A percentile compares a stretch with the other conserved stretches of the same genome.
Evolutionary conservation across 495 filamentous ascomycete genomes (phyloP).

Genomic region (Penicillium ochrochloron): DNA sequence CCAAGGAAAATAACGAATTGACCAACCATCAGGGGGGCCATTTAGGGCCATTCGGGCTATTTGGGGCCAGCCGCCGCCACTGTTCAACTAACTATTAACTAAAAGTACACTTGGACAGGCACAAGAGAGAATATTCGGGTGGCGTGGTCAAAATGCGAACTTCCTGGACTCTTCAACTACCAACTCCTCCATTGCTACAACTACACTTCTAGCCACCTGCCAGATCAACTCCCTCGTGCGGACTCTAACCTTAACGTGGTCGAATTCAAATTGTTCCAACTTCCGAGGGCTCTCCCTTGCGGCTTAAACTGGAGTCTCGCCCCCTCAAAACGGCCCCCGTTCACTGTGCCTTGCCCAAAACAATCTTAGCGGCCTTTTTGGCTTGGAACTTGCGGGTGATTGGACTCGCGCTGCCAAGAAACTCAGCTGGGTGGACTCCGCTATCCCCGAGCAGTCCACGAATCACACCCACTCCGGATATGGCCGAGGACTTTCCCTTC

Average conservation of each 20-base stretch:
- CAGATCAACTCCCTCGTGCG: background rate
- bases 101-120: background rate
- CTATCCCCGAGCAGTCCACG: constrained; percentile 15
- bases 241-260: background rate
- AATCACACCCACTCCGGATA: constrained; percentile 13
- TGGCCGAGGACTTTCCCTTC: constrained; percentile 4
- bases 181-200: background rate
- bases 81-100: background rate
- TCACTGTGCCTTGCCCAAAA: background rate
- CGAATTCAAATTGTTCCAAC: background rate
- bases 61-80: constrained; percentile 2
- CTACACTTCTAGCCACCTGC: no score
- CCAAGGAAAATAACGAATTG: background rate
- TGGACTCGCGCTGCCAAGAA: constrained; percentile 14
- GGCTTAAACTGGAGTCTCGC: constrained; percentile 7
- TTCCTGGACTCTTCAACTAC: background rate
- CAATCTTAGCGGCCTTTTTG: background rate
- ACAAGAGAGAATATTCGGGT: background rate
- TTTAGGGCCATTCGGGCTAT: background rate
- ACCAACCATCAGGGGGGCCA: background rate
- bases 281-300: background rate
- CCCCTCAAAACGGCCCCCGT: background rate
- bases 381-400: constrained; percentile 2
- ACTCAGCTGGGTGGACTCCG: constrained; percentile 3
- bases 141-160: background rate